Conservation (phyloP, 2,329 filamentous ascomycete genomes). For the Penicillium thymicola region DNA sequence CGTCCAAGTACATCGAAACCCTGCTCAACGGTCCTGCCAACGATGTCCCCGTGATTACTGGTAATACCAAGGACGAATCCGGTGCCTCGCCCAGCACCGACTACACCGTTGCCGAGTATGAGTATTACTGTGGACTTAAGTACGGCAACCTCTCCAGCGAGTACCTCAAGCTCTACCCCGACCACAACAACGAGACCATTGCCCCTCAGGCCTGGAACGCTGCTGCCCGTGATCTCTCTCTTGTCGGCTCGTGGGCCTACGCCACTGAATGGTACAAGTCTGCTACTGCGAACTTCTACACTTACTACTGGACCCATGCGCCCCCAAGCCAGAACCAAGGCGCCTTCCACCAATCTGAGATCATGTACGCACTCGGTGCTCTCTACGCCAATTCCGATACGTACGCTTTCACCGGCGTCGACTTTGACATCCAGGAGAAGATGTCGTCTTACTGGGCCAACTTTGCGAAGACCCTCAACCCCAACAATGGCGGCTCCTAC, state of each 20-base stretch:
- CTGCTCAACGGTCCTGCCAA: conserved; percentile 29
- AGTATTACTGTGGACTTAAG: conserved; percentile 25
- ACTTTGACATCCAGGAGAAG: conserved; percentile 30
- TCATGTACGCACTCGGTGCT: conserved; percentile 39
- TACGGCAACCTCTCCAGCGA: conserved; percentile 25
- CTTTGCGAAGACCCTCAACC: conserved; percentile 32
- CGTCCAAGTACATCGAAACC: conserved; percentile 26
- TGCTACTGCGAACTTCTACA: conserved; percentile 31
- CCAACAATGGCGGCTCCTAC: conserved; percentile 23
- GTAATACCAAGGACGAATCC: conserved; percentile 36
- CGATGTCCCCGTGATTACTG: conserved; percentile 37
- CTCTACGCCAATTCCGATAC: conserved; percentile 33
- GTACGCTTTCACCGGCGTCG: conserved; percentile 24
- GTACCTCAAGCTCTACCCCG: conserved; percentile 31
- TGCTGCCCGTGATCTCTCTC: conserved; percentile 24
- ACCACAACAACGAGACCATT: conserved; percentile 18
- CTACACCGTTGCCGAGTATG: conserved; percentile 29
- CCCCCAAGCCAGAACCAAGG: conserved; percentile 36
- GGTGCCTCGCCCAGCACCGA: conserved; percentile 24
- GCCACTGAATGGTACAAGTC: conserved; percentile 28
- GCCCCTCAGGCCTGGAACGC: conserved; percentile 27
- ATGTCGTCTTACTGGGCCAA: conserved; percentile 39
- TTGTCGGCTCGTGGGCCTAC: conserved; percentile 28
- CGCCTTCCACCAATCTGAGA: conserved; percentile 40
- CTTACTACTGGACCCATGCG: conserved; percentile 39